These are phyloP conservation scores for Fusarium heterosporum DNA, from an alignment of 2,329 filamentous ascomycete genomes.

Conservation along the genomic window DNA sequence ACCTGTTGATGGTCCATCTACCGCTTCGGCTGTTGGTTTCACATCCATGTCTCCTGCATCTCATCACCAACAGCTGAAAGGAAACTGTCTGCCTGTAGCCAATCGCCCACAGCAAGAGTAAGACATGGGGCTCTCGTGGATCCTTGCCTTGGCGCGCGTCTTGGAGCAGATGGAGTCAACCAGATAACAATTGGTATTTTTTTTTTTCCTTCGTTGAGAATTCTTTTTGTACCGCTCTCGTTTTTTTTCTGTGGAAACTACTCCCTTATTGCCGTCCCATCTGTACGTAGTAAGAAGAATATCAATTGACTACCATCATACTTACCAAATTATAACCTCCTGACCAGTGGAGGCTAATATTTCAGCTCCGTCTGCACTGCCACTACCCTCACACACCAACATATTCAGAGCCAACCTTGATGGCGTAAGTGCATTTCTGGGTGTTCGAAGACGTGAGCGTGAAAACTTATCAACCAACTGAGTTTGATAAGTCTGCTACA, in stretches of 20 bases:
- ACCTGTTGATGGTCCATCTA: constrained; percentile 3
- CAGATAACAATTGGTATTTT: not conserved
- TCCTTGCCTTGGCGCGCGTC: constrained; percentile 12
- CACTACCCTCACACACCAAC: not conserved
- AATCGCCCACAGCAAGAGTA: constrained; percentile 21
- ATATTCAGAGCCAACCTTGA: not conserved
- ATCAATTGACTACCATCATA: not conserved
- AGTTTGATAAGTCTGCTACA: not conserved
- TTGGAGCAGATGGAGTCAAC: not conserved
- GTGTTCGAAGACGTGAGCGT: not conserved
- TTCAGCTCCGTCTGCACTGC: constrained; percentile 18
- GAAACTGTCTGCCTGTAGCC: not conserved
- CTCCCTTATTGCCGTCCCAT: not conserved
- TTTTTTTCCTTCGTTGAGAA: too few species aligned
- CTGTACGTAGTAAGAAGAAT: not conserved
- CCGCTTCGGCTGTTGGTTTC: constrained; percentile 15
- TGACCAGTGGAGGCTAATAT: not conserved
- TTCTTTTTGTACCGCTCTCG: not conserved
- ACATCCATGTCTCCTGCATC: constrained; percentile 2
- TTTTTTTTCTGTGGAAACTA: not conserved
- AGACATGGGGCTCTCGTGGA: constrained; percentile 28
- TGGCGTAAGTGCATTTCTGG: not conserved
- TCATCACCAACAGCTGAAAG: constrained; percentile 3
- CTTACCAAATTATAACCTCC: too few species aligned
- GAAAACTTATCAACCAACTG: not conserved